A percentile compares a stretch with the other conserved stretches of the same genome.
Conservation (phyloP, 495 filamentous ascomycete genomes). For the Daldinia bambusicola region DNA sequence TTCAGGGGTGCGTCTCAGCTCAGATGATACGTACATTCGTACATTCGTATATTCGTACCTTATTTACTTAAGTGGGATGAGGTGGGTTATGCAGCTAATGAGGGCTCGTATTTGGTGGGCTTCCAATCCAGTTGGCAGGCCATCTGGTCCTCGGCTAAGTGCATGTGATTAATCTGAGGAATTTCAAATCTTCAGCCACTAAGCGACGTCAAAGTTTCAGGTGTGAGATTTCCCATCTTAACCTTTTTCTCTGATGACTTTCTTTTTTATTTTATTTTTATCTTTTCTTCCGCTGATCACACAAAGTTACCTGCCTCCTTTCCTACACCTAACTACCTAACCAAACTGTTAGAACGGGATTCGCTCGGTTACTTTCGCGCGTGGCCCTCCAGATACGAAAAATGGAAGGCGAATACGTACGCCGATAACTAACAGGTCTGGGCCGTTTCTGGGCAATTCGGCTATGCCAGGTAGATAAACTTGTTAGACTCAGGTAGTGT, state of each 20-base stretch:
- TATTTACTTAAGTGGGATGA: too few species aligned
- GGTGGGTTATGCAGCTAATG: not conserved
- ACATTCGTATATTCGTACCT: slow-evolving; percentile 1
- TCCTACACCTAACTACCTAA: too few species aligned
- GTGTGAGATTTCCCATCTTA: not conserved
- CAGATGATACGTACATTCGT: not conserved
- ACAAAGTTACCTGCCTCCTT: too few species aligned
- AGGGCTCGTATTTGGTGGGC: not conserved
- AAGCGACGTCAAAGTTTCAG: slow-evolving; percentile 1
- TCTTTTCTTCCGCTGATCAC: not conserved
- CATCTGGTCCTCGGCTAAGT: too few species aligned
- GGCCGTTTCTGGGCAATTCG: slow-evolving; percentile 38
- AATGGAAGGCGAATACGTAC: not conserved
- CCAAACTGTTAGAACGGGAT: not conserved
- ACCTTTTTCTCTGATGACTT: not conserved
- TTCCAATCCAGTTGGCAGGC: too few species aligned
- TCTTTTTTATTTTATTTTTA: not conserved
- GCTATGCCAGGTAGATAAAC: slow-evolving; percentile 34
- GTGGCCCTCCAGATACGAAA: not conserved
- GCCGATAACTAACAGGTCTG: slow-evolving; percentile 2
- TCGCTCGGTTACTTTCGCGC: not conserved
- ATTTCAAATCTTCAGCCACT: not conserved
- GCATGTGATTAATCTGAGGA: too few species aligned
- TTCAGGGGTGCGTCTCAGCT: slow-evolving; percentile 29
- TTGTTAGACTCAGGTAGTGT: not conserved